Base-by-base conservation (phyloP, 2,329 filamentous ascomycete species). In the Nannizziopsis arthrosporioides region DNA sequence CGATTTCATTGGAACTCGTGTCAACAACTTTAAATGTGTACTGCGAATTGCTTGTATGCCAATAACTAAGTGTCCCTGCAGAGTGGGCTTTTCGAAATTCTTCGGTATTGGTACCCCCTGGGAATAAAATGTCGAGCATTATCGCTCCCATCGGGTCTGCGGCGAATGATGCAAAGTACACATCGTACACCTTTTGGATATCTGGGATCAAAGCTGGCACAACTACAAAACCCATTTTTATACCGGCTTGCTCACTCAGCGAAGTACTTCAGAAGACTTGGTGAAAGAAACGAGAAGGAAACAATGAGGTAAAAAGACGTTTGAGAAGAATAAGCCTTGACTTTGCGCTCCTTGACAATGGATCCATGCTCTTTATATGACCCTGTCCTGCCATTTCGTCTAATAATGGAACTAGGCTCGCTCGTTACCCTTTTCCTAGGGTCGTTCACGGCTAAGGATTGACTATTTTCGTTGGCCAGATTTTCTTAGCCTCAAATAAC, bases 1-100 rank as follows among this genome's bases (percentile, higher is more conserved):
- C 61, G 32, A 73, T 65, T 27, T 68, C 63, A 11, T 66, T 65
- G 0, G 64, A 69, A 2, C 62, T 61, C 5, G 62, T 65, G 53
- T 75, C 71, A 19, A 73, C 61, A 42, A 66, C 71, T 58, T 74
- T 74, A 51, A 68, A 60, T 4, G 70, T 74, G 56, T 73, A 71
- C 49, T 73, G 71, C 14, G 59, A 59, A 10, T 62, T 56, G 49
- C 59, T 64, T 10, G 59, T 63, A n/a, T 65, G 57, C 63, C 61
- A 64, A 36, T 59, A 64, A 44, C 69, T 61, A 11, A 69, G 54
- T 1, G 68, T 72, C 15, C 66, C 68, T 1, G 59, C 59, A 22
- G 68, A 61, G 52, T 74, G 72, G 2, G 59, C 63, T 47, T 68
- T 64, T 35, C 71, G 67, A 57, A 72, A 72, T 15, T 54, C 53